Evolutionary conservation across 257 asterid species (phyloP), one percentile per base, ranked within the genome.

Genomic region (Lycium ferocissimum): DNA sequence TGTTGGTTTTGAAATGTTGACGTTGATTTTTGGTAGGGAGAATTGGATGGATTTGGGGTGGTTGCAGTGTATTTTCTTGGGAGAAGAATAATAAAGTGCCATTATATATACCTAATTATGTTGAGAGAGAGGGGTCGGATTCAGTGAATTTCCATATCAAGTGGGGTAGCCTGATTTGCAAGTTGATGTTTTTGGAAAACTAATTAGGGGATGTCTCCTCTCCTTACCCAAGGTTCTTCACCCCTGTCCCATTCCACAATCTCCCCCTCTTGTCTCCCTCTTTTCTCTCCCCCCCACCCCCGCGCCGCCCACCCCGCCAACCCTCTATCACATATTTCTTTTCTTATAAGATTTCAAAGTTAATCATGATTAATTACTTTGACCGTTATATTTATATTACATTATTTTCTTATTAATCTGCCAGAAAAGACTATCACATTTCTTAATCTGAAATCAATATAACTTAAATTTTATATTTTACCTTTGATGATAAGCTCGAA

Each of bases 161-260:
- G 83, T 79, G 81, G 90, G 87, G 90, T 49, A 81, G 56, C 22
- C 85, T 56, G 35, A 61, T 70, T 12, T 69, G 61, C 89, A 86
- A 66, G 40, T 66, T 73, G 83, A 75, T 82, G 83, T 11, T 78
- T 67, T 47, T 67, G 62, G 80, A 1, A 76, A 76, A 76, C 3
- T 9, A 61, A 22, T 9, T 51, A 80, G 53, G 66, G 54, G 85
- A 35, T 57, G 82, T 38, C 86, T 38, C 66, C 82, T 69, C 49
- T 72, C 69, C 58, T 71, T n/a, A 43, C 82, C 81, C n/a, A 33
- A 85, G 86, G 90, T 87, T 87, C 90, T 87, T 87, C 88, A 9
- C 88, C 90, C 86, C 85, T 88, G 49, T 79, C 53, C 56, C 45
- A 8, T 54, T 56, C 40, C 66, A 18, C 63, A 47, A 7, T 17